These are phyloP conservation scores for Penicillium paradoxum DNA, from an alignment of 495 filamentous ascomycete genomes.

Conservation along the genomic window DNA sequence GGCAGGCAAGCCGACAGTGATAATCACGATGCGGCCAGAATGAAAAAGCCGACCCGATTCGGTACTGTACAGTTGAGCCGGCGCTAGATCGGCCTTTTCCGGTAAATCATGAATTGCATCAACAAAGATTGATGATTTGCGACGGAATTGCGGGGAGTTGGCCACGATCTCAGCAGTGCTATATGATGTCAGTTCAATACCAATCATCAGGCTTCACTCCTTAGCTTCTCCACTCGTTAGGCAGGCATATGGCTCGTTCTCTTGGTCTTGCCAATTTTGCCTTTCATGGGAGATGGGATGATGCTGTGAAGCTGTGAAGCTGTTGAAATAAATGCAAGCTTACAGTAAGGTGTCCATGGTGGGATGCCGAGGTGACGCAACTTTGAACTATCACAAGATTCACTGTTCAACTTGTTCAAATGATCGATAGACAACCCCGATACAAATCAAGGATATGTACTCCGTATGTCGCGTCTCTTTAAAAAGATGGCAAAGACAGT, in stretches of 20 bases:
- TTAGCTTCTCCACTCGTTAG: constrained; percentile 28
- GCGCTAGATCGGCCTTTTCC: constrained; percentile 78
- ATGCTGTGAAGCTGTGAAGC: neutral
- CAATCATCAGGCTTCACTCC: neutral
- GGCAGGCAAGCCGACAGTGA: constrained; percentile 92
- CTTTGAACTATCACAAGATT: neutral
- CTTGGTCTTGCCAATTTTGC: neutral
- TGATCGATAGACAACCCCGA: neutral
- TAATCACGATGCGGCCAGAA: constrained; percentile 93
- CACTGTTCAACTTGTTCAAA: neutral
- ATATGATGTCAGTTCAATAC: constrained; percentile 22
- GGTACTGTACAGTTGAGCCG: constrained; percentile 96
- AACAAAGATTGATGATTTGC: constrained; percentile 89
- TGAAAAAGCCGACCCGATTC: constrained; percentile 96
- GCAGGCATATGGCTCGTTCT: neutral
- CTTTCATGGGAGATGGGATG: neutral
- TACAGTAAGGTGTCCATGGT: constrained; percentile 79
- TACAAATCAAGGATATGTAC: neutral
- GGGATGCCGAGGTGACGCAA: constrained; percentile 8
- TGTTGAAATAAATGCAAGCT: constrained; percentile 25
- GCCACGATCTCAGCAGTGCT: constrained; percentile 78
- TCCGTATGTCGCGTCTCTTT: neutral
- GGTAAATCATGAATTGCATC: constrained; percentile 96
- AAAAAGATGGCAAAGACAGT: neutral
- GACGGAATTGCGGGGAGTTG: constrained; percentile 75